Conservation (phyloP, 805 yeast species). For the Wickerhamomyces chambardii region DNA sequence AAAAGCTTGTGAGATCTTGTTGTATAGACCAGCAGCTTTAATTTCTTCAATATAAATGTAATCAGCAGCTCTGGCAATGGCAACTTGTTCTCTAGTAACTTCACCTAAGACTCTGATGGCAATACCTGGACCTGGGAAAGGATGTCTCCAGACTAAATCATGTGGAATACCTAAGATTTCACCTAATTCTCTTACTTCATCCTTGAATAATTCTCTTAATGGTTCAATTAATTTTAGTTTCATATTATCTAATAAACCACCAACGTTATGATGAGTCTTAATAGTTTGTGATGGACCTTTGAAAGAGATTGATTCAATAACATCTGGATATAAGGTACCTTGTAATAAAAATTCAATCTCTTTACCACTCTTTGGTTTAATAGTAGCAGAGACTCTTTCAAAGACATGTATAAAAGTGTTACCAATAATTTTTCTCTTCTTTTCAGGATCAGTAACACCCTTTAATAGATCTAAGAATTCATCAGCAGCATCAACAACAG, state of each 20-base stretch:
- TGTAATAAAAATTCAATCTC: slow-evolving; percentile 91
- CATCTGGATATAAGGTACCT: slow-evolving; percentile 98
- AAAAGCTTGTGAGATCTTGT: slow-evolving; percentile 93
- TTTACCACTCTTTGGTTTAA: slow-evolving; percentile 81
- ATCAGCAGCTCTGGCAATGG: slow-evolving; percentile 97
- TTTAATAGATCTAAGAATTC: slow-evolving; percentile 78
- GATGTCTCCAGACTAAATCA: slow-evolving; percentile 99
- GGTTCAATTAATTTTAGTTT: slow-evolving; percentile 98
- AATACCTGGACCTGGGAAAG: slow-evolving; percentile 99
- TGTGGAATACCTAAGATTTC: slow-evolving; percentile 91
- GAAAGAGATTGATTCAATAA: slow-evolving; percentile 96
- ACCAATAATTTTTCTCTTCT: slow-evolving; percentile 98
- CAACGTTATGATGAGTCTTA: slow-evolving; percentile 99
- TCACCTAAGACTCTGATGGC: slow-evolving; percentile 98
- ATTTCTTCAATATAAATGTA: slow-evolving; percentile 94
- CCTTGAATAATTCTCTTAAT: slow-evolving; percentile 95
- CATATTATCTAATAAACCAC: slow-evolving; percentile 97
- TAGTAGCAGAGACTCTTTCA: slow-evolving; percentile 90
- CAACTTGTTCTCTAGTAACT: slow-evolving; percentile 88
- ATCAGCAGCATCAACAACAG: slow-evolving; percentile 91
- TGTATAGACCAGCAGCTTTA: slow-evolving; percentile 84
- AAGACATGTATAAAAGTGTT: slow-evolving; percentile 95
- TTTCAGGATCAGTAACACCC: slow-evolving; percentile 97
- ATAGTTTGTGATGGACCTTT: slow-evolving; percentile 99
- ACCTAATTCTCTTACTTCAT: slow-evolving; percentile 96